Base-by-base conservation (phyloP, 352 stramenopile species). In the Nothophytophthora sp. region DNA sequence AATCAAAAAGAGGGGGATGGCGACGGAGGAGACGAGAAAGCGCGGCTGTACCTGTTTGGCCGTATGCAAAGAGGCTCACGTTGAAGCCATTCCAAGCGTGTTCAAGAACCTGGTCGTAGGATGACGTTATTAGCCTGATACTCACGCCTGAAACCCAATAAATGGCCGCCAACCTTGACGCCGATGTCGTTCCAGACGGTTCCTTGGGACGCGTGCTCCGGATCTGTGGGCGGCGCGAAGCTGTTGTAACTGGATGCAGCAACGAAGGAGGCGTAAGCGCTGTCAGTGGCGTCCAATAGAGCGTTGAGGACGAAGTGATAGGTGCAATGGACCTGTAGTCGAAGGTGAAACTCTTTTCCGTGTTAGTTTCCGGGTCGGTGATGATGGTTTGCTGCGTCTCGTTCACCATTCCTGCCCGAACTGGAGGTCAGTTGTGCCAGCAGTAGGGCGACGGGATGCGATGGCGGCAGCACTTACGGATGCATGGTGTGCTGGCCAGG, bases 71-170 rank as follows among this genome's bases (percentile, higher is more conserved):
- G 22, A 96, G 61, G 25, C 80, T 93, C 13, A 94, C 83, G 37
- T 96, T 95, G 77, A 95, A 96, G 10, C 87, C 87, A 53, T 92
- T 90, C 84, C 83, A 96, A 1, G 87, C 87, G 49, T 96, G 89
- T 53, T 96, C 84, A 4, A 95, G 71, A 15, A 95, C 85, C 63
- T 85, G 35, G 9, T 10, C 30, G 18, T 7, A 47, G 24, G 9
- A 32, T 10, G 30, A 18, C 18, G 22, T 53, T 15, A 36, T 18
- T 49, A 29, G 25, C 9, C 5, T 48, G 20, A 12, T 12, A 44
- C 13, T 5, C 12, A 7, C 13, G 10, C 16, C 12, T 37, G 34
- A 20, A 28, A 38, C 22, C 10, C 27, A 34, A 28, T 27, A 9
- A 5, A 33, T 6, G 16, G 29, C 20, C 11, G 24, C 43, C 44